Percentiles rank a stretch among this genome's conserved stretches.
phyloP scores from a whole-genome alignment of 495 filamentous ascomycete species.

The Neurospora sp. region DNA sequence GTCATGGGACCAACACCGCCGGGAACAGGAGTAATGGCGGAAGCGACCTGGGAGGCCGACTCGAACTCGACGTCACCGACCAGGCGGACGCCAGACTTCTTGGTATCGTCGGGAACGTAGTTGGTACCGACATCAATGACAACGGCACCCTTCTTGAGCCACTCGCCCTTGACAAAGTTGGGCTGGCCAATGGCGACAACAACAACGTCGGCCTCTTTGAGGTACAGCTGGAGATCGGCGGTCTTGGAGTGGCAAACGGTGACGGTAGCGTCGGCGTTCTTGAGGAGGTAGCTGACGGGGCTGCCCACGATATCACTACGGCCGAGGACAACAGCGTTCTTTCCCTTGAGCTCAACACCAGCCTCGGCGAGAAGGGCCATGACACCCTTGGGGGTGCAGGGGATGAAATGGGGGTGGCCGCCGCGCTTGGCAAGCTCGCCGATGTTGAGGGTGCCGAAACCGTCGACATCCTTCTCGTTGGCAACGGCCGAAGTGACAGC shows the following conservation, averaged over 20 bases:
- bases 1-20: slow-evolving; percentile 98
- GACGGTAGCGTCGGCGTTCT: slow-evolving; percentile 92
- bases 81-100: slow-evolving; percentile 86
- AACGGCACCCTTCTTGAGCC: slow-evolving; percentile 86
- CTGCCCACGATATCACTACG: slow-evolving; percentile 96
- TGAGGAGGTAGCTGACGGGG: slow-evolving; percentile 88
- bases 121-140: slow-evolving; percentile 98
- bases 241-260: slow-evolving; percentile 93
- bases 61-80: slow-evolving; percentile 95
- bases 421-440: slow-evolving; percentile 93
- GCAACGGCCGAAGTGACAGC: slow-evolving; percentile 80
- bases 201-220: slow-evolving; percentile 82
- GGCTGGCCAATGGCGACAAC: slow-evolving; percentile 87
- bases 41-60: slow-evolving; percentile 74
- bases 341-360: slow-evolving; percentile 74
- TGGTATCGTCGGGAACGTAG: slow-evolving; percentile 85
- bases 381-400: slow-evolving; percentile 93
- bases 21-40: slow-evolving; percentile 93
- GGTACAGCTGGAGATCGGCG: slow-evolving; percentile 51
- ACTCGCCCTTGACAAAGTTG: slow-evolving; percentile 83
- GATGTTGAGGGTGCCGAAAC: slow-evolving; percentile 87
- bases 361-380: slow-evolving; percentile 83
- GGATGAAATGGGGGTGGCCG: slow-evolving; percentile 74
- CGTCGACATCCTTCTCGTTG: slow-evolving; percentile 95
- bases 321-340: slow-evolving; percentile 90